Conservation (phyloP, 2,329 filamentous ascomycete species). For the Pseudopithomyces maydicus region DNA sequence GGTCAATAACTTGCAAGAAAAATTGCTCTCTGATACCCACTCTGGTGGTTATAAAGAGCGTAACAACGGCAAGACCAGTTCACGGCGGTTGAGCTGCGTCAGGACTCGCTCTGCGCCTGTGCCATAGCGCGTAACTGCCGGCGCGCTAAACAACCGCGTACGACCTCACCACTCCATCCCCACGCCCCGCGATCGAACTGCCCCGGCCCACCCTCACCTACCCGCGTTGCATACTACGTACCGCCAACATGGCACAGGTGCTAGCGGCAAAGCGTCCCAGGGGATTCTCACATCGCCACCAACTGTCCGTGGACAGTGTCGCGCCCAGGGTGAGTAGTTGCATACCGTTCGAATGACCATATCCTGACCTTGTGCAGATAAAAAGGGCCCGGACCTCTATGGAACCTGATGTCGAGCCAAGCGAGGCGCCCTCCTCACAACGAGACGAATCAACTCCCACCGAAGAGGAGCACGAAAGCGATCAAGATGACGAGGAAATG, state of each 20-base stretch:
- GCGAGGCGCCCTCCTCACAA: conserved; percentile 23
- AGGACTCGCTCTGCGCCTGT: too few species aligned
- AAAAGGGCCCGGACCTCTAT: conserved; percentile 36
- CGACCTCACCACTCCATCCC: neutral
- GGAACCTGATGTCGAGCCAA: conserved; percentile 22
- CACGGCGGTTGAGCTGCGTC: too few species aligned
- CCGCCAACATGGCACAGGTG: conserved; percentile 30
- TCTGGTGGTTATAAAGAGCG: too few species aligned
- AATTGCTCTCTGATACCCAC: too few species aligned
- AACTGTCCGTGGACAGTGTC: conserved; percentile 12
- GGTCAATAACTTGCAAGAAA: too few species aligned
- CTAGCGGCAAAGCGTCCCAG: conserved; percentile 40
- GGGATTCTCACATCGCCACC: conserved; percentile 22
- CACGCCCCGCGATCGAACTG: neutral
- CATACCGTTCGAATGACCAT: neutral
- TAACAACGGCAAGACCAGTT: too few species aligned
- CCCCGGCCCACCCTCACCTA: neutral
- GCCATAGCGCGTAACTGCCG: too few species aligned
- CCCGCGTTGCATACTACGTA: neutral
- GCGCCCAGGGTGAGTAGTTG: conserved; percentile 25
- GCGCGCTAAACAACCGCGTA: neutral
- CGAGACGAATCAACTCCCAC: conserved; percentile 16
- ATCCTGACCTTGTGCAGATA: conserved; percentile 27
- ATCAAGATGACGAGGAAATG: conserved; percentile 9
- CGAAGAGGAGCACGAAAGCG: conserved; percentile 17